Evolutionary conservation across 805 yeast genomes (phyloP), one percentile per base, ranked within the genome.

Genomic region (Lachancea quebecensis): DNA sequence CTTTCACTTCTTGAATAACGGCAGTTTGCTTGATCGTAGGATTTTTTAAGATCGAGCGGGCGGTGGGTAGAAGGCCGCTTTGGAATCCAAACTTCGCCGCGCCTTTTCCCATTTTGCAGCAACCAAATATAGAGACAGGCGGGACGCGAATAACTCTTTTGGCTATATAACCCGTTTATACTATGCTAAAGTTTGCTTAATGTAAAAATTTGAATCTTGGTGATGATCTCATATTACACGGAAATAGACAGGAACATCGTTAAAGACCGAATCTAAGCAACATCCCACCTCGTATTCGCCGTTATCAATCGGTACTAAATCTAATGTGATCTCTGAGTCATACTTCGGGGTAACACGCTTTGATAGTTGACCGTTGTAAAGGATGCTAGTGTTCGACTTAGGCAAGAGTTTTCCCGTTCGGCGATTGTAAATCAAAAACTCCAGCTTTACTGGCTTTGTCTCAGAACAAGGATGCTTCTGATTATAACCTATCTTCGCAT

Each of bases 211-310:
- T 21, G 25, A 21, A 21, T 21, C 25, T 21, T 6, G 5, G 17
- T 34, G 37, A 10, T 34, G 17, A 35, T 32, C 21, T 44, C 47
- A 41, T 35, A 21, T 28, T 10, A 44, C 43, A 44, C 47, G 47
- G 15, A 44, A 29, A 15, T 44, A 44, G 4, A 39, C 40, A 4
- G 47, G 47, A 10, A 25, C 30, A 29, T 39, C 44, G 40, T 30
- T 44, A 32, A 44, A 44, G 7, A 32, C 21, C 3, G 36, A 27
- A n/a, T 44, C 35, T 10, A 44, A 11, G 17, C 53, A 51, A 2
- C 53, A 57, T 1, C 90, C 87, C 83, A 95, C 82, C 59, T 86
- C 93, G 58, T 82, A 89, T 39, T 78, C 82, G 1, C 97, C 98
- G 38, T 73, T 72, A 44, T 85, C 90, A 33, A 90, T 66, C 4